Percentiles rank a stretch among this genome's conserved stretches.
phyloP scores from a whole-genome alignment of 2,329 filamentous ascomycete species.

The Cercospora sojina region DNA sequence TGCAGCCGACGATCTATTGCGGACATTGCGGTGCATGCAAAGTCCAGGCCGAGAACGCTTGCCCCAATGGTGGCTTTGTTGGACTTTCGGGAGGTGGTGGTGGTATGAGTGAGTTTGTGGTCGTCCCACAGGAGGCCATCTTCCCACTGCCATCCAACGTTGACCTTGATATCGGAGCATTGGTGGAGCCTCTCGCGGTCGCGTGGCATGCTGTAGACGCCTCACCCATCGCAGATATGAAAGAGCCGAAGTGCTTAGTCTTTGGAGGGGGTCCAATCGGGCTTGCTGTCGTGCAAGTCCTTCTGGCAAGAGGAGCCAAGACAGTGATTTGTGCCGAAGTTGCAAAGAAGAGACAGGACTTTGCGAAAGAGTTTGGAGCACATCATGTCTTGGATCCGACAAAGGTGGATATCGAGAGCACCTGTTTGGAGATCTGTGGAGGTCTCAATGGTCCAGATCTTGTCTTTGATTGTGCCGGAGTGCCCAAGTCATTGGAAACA shows the following conservation, averaged over 20 bases:
- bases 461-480: conserved; percentile 63
- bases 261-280: conserved; percentile 63
- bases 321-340: conserved; percentile 61
- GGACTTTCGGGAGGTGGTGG: conserved; percentile 51
- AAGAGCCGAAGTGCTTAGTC: conserved; percentile 53
- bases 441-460: conserved; percentile 55
- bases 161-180: conserved; percentile 55
- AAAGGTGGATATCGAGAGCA: conserved; percentile 51
- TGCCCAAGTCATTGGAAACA: conserved; percentile 46
- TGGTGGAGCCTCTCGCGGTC: conserved; percentile 63
- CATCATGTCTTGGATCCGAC: conserved; percentile 55
- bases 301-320: conserved; percentile 54
- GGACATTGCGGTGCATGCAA: conserved; percentile 57
- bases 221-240: conserved; percentile 44
- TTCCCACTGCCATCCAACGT: conserved; percentile 55
- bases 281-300: conserved; percentile 58
- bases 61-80: conserved; percentile 54
- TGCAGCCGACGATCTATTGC: conserved; percentile 62
- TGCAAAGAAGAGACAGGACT: conserved; percentile 50
- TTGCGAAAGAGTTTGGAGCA: conserved; percentile 57
- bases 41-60: conserved; percentile 57
- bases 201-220: conserved; percentile 63
- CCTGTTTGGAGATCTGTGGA: conserved; percentile 48
- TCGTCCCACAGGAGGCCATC: conserved; percentile 50
- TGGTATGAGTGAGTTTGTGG: conserved; percentile 56